A percentile compares a stretch with the other conserved stretches of the same genome.
These are phyloP conservation scores for Venturia effusa DNA, from an alignment of 2,329 filamentous ascomycete genomes.

Conservation along the genomic window DNA sequence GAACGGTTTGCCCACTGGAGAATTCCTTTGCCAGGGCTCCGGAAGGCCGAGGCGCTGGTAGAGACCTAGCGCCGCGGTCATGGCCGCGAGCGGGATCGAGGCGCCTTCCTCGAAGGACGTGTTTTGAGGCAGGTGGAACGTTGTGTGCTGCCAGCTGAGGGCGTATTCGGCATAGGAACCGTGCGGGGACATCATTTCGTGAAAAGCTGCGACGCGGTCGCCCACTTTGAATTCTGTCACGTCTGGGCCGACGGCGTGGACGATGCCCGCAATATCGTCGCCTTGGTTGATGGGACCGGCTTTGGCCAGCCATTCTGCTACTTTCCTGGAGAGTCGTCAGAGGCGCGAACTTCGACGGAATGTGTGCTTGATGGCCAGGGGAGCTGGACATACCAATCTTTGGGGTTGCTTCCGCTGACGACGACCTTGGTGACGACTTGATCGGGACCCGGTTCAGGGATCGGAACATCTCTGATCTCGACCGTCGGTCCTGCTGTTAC, in stretches of 20 bases:
- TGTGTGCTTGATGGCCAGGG: neutral
- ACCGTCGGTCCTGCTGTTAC: constrained; percentile 23
- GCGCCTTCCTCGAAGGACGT: constrained; percentile 41
- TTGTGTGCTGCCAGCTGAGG: constrained; percentile 43
- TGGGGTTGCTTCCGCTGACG: constrained; percentile 32
- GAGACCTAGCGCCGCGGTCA: constrained; percentile 37
- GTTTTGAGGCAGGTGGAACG: constrained; percentile 42
- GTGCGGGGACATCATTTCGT: constrained; percentile 39
- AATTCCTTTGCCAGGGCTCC: constrained; percentile 26
- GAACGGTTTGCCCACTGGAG: constrained; percentile 14
- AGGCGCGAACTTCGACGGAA: neutral
- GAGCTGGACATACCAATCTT: constrained; percentile 31
- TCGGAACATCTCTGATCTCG: constrained; percentile 25
- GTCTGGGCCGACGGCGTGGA: constrained; percentile 43
- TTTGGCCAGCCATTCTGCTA: constrained; percentile 15
- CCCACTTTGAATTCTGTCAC: constrained; percentile 48
- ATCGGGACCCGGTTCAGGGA: constrained; percentile 21
- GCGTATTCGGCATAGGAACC: constrained; percentile 54
- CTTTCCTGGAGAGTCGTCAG: neutral
- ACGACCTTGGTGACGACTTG: constrained; percentile 18
- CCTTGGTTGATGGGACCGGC: constrained; percentile 31
- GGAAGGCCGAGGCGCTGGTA: constrained; percentile 32
- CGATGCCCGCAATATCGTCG: constrained; percentile 45
- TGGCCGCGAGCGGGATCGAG: constrained; percentile 34
- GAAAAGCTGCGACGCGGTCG: constrained; percentile 47